Conservation (phyloP, 495 filamentous ascomycete genomes). For the Aspergillus ostianus region DNA sequence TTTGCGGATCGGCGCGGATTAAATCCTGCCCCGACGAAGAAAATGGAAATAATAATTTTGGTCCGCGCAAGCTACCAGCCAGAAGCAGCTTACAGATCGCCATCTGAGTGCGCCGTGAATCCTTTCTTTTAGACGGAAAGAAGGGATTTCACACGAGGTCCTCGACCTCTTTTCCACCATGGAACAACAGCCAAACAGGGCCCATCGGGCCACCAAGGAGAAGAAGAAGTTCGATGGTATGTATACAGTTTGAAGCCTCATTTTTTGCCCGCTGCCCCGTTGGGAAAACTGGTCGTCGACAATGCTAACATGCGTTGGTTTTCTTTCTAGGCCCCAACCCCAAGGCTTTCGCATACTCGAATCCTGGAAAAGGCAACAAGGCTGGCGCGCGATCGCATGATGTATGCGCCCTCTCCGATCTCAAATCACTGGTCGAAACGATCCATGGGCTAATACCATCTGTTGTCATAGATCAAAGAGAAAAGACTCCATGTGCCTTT, state of each 20-base stretch:
- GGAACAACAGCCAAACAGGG: constrained; percentile 82
- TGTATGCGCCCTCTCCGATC: constrained; percentile 49
- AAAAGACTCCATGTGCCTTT: constrained; percentile 94
- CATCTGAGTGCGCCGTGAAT: constrained; percentile 16
- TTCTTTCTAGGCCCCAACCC: constrained; percentile 66
- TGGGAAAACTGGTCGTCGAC: not conserved
- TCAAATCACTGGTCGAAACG: not conserved
- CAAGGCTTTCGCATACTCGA: constrained; percentile 86
- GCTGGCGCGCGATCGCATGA: constrained; percentile 87
- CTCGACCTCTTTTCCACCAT: constrained; percentile 46
- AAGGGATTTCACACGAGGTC: constrained; percentile 30
- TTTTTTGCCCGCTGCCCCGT: not conserved
- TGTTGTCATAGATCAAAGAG: constrained; percentile 70
- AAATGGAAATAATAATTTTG: constrained; percentile 40
- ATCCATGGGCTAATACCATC: constrained; percentile 9
- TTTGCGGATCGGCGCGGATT: constrained; percentile 18
- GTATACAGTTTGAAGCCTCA: constrained; percentile 13
- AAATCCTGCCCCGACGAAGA: constrained; percentile 31
- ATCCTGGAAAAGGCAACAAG: constrained; percentile 80
- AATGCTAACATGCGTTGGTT: constrained; percentile 16
- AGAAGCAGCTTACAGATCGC: constrained; percentile 14
- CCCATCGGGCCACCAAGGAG: constrained; percentile 84
- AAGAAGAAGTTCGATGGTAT: constrained; percentile 75
- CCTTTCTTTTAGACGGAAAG: constrained; percentile 14
- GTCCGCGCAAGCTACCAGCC: constrained; percentile 20